Evolutionary conservation across 2,329 filamentous ascomycete genomes (phyloP).

Genomic region (Annulohypoxylon truncatum): DNA sequence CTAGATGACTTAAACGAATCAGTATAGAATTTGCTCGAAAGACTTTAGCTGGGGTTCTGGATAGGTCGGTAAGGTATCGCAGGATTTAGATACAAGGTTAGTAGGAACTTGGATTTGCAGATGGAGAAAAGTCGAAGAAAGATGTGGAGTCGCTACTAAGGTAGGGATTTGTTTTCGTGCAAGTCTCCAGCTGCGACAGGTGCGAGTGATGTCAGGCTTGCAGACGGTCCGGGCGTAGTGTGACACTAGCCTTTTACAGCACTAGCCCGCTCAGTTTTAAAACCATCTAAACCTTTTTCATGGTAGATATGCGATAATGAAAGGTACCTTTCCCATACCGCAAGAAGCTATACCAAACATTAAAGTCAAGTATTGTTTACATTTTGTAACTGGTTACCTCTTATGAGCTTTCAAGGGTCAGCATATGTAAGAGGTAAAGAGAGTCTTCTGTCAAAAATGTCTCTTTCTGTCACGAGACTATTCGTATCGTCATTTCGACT

Average conservation of each 20-base stretch:
- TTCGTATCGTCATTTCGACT: conserved; percentile 3
- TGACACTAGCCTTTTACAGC: conserved; percentile 9
- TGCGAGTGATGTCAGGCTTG: conserved; percentile 39
- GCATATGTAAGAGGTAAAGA: background rate
- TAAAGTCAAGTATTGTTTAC: conserved; percentile 26
- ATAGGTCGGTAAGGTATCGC: conserved; percentile 20
- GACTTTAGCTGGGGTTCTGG: conserved; percentile 17
- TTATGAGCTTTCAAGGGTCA: background rate
- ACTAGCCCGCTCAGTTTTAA: conserved; percentile 26
- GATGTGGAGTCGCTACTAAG: conserved; percentile 31
- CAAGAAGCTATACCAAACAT: background rate
- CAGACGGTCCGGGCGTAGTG: conserved; percentile 28
- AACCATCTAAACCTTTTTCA: conserved; percentile 27
- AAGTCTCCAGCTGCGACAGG: conserved; percentile 15
- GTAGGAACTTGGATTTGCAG: conserved; percentile 33
- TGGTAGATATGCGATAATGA: conserved; percentile 22
- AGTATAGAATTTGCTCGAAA: conserved; percentile 11
- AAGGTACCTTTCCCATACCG: conserved; percentile 17
- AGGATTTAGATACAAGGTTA: conserved; percentile 34
- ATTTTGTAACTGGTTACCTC: background rate
- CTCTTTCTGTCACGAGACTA: conserved; percentile 17
- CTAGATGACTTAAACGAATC: background rate
- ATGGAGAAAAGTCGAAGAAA: conserved; percentile 29
- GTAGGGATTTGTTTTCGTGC: conserved; percentile 34
- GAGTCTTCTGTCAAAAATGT: conserved; percentile 18